A percentile compares a stretch with the other conserved stretches of the same genome.
Evolutionary conservation across 768 basidiomycete species (phyloP).

Genomic region (Tylopilus felleus): DNA sequence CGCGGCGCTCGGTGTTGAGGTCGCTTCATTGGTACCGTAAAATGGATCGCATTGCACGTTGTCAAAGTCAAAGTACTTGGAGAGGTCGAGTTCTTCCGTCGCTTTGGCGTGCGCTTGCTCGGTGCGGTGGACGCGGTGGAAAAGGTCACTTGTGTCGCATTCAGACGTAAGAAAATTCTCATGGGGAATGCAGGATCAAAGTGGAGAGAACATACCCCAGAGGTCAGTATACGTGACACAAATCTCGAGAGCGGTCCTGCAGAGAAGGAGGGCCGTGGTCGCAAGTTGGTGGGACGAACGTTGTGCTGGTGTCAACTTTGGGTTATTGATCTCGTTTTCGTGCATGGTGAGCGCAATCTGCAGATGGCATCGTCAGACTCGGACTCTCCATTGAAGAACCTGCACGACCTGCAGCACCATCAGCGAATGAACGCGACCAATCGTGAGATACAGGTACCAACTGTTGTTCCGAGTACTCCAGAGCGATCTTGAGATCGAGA

Average conservation of each 20-base stretch:
- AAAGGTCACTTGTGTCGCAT: constrained; percentile 6
- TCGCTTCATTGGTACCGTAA: not conserved
- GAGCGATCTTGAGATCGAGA: not conserved
- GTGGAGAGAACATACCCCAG: constrained; percentile 13
- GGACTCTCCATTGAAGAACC: constrained; percentile 9
- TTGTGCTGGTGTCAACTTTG: not conserved
- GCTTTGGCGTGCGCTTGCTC: constrained; percentile 4
- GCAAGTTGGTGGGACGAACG: constrained; percentile 12
- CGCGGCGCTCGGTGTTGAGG: not conserved
- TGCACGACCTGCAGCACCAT: constrained; percentile 15
- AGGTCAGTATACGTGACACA: not conserved
- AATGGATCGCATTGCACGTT: not conserved
- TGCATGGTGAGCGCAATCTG: constrained; percentile 25
- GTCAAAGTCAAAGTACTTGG: not conserved
- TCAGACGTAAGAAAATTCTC: constrained; percentile 1
- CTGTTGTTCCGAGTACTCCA: constrained; percentile 11
- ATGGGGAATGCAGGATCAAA: too few species aligned
- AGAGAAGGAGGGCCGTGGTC: constrained; percentile 9
- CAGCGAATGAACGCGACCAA: not conserved
- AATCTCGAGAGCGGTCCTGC: not conserved
- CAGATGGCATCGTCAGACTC: not conserved
- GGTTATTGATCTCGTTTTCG: constrained; percentile 20
- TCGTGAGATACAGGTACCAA: constrained; percentile 4
- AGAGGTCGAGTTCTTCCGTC: not conserved
- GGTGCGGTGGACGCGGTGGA: not conserved